Percentiles rank a stretch among this genome's conserved stretches.
Evolutionary conservation across 805 yeast species (phyloP).

Genomic region (Schwanniomyces yamadae): DNA sequence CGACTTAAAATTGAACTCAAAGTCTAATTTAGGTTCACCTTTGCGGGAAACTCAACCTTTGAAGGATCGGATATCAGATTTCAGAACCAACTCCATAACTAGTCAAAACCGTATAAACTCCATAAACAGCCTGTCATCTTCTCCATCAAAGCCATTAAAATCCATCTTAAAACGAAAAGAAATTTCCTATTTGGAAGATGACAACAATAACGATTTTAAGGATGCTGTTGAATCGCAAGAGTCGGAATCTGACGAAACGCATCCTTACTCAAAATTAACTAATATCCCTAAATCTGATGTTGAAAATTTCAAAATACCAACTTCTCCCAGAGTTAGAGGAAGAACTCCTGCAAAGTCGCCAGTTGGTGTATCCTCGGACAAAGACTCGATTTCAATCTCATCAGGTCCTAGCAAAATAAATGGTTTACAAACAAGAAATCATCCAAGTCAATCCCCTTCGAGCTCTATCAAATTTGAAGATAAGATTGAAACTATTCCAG

Average conservation of each 20-base stretch:
- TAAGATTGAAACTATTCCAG: conserved; percentile 37
- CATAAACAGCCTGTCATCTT: conserved; percentile 4
- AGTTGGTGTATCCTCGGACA: too few relatives aligned
- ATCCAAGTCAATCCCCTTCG: conserved; percentile 29
- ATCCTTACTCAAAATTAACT: conserved; percentile 19
- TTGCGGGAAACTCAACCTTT: conserved; percentile 1
- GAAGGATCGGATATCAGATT: not conserved
- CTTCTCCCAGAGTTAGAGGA: not conserved
- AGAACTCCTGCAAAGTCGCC: not conserved
- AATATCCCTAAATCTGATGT: conserved; percentile 9
- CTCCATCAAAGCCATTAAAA: conserved; percentile 28
- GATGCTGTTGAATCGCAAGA: conserved; percentile 10
- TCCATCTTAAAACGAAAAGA: conserved; percentile 34
- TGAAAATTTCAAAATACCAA: conserved; percentile 12
- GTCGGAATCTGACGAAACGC: too few relatives aligned
- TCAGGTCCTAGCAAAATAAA: too few relatives aligned
- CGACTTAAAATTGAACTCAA: not conserved
- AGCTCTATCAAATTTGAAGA: conserved; percentile 39
- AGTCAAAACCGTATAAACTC: not conserved
- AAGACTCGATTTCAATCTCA: too few relatives aligned
- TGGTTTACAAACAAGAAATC: too few relatives aligned
- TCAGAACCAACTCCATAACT: conserved; percentile 1
- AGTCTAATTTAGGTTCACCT: conserved; percentile 7
- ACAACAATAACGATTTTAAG: conserved; percentile 8
- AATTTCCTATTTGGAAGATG: too few relatives aligned